These are phyloP conservation scores for Tuber brumale DNA, from an alignment of 495 filamentous ascomycete species.

Conservation along the genomic window DNA sequence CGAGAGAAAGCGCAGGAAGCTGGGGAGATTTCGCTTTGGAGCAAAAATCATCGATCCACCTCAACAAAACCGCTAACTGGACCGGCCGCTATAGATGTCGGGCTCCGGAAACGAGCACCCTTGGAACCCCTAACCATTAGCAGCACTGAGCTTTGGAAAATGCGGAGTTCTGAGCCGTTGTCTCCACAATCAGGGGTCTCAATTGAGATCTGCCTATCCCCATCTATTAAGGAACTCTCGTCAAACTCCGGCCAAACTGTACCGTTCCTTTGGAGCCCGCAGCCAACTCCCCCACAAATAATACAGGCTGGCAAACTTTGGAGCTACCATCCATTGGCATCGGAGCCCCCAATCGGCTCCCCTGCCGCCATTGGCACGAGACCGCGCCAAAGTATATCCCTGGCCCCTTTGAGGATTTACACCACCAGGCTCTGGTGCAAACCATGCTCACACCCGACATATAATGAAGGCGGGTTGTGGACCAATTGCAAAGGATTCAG, in stretches of 20 bases:
- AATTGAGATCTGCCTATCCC: conserved; percentile 4
- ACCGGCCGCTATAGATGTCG: background rate
- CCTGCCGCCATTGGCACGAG: conserved; percentile 12
- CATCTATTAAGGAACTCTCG: conserved; percentile 11
- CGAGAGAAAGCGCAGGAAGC: background rate
- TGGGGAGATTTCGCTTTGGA: background rate
- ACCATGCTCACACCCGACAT: background rate
- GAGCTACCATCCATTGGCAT: conserved; percentile 10
- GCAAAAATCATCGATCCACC: background rate
- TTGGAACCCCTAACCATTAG: background rate
- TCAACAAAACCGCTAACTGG: background rate
- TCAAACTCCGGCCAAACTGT: background rate
- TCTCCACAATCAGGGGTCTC: conserved; percentile 4
- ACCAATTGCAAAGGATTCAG: conserved; percentile 7
- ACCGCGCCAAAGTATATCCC: conserved; percentile 17
- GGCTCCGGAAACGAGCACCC: background rate
- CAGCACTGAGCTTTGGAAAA: background rate
- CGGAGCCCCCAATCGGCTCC: background rate
- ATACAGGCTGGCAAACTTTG: conserved; percentile 6
- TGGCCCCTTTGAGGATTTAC: conserved; percentile 10
- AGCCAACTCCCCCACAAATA: background rate
- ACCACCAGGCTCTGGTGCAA: conserved; percentile 23
- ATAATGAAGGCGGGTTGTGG: conserved; percentile 21
- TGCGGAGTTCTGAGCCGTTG: background rate
- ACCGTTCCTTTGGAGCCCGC: conserved; percentile 23